Conservation (phyloP, 2,329 filamentous ascomycete species). For the Cordyceps pruinosa region DNA sequence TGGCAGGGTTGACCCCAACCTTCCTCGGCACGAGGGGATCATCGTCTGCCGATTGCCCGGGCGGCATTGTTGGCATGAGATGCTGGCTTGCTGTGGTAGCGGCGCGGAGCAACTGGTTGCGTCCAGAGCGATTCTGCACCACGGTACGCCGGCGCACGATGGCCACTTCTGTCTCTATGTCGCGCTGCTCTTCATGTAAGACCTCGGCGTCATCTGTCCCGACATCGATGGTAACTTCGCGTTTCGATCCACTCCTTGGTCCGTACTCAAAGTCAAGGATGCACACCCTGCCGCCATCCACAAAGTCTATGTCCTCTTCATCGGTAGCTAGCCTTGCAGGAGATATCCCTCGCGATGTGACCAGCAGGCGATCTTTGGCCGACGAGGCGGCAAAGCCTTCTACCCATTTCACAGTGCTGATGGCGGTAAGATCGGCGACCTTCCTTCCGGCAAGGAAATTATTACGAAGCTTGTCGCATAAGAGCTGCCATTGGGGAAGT, state of each 20-base stretch:
- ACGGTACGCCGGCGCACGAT: slow-evolving; percentile 70
- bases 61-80: slow-evolving; percentile 25
- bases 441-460: slow-evolving; percentile 62
- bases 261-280: slow-evolving; percentile 69
- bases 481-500: slow-evolving; percentile 61
- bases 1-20: slow-evolving; percentile 27
- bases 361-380: slow-evolving; percentile 53
- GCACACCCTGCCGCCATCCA: slow-evolving; percentile 69
- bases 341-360: slow-evolving; percentile 64
- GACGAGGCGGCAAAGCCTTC: slow-evolving; percentile 43
- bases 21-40: slow-evolving; percentile 48
- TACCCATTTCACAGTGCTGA: slow-evolving; percentile 68
- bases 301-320: slow-evolving; percentile 65
- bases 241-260: slow-evolving; percentile 45
- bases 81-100: slow-evolving; percentile 34
- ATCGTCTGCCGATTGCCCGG: slow-evolving; percentile 27
- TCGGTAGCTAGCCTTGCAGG: slow-evolving; percentile 52
- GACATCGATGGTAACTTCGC: slow-evolving; percentile 63
- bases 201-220: slow-evolving; percentile 63
- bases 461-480: slow-evolving; percentile 63
- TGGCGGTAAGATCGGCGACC: slow-evolving; percentile 57
- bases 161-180: slow-evolving; percentile 71
- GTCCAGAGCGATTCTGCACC: slow-evolving; percentile 49
- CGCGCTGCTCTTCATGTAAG: slow-evolving; percentile 65
- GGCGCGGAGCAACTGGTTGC: slow-evolving; percentile 42